phyloP scores from a whole-genome alignment of 169 alveolate genomes.

The Cryptosporidium tyzzeri region DNA sequence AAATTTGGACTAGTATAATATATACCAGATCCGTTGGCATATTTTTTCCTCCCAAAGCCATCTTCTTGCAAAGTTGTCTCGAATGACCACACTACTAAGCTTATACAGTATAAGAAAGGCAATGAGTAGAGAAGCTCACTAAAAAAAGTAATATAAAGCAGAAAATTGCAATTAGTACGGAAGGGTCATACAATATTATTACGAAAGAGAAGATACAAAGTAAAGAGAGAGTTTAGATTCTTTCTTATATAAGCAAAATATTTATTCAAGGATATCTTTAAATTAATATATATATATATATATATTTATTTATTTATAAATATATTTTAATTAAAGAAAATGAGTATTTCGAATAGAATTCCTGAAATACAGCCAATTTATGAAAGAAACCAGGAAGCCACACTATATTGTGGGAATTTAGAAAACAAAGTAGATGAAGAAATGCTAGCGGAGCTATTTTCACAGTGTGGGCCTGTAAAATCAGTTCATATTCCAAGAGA shows the following conservation, averaged over 20 bases:
- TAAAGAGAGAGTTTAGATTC: neutral
- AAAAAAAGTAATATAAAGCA: neutral
- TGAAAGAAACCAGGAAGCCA: constrained; percentile 93
- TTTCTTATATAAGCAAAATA: neutral
- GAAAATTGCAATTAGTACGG: neutral
- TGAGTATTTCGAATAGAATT: neutral
- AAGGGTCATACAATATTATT: neutral
- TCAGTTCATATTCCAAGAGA: constrained; percentile 98
- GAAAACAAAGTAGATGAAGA: constrained; percentile 97
- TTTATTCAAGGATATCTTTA: too few species aligned
- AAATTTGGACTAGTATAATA: too few species aligned
- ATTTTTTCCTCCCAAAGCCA: neutral
- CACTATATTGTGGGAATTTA: constrained; percentile 92
- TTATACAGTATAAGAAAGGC: neutral
- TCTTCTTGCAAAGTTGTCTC: neutral
- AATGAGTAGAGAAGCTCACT: neutral
- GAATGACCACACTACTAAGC: neutral
- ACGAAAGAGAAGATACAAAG: neutral
- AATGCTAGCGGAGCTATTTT: constrained; percentile 96
- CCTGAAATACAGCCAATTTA: constrained; percentile 87
- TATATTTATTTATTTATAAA: too few species aligned
- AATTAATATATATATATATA: too few species aligned
- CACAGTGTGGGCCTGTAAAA: constrained; percentile 97
- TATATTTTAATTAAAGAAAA: neutral
- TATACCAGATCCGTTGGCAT: neutral